Base-by-base conservation (phyloP, 257 asterid genomes). In the Fraxinus cuspidata region DNA sequence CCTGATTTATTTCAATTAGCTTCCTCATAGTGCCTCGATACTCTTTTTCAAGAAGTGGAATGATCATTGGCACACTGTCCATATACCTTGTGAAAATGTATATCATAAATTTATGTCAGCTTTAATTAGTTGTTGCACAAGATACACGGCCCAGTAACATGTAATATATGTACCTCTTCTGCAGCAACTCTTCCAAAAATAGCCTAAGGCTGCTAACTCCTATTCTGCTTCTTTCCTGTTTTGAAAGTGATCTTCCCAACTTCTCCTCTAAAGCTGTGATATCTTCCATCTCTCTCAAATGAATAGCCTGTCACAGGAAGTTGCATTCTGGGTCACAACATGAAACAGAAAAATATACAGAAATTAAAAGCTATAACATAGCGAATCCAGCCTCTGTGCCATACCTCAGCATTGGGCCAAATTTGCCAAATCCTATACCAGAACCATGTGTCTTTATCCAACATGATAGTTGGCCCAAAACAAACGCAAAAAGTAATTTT, bases 11-110 rank as follows among this genome's bases (percentile, higher is more conserved):
- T 83, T 94, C 99, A 78, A 82, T 88, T 53, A 94, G 92, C 88
- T 94, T 94, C 86, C 92, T 90, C 66, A 91, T 89, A 72, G 92
- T 80, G 81, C 89, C 84, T 75, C 99, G 94, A 44, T 86, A 44
- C 86, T 94, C 97, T 86, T 91, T 91, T 81, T 94, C 99, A 67
- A 94, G 97, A 83, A 94, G 99, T 38, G 97, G 99, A 82, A 94
- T 90, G 83, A 94, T 89, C 83, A 89, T 79, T 70, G 99, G 99
- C 56, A 94, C 96, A 64, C 94, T 91, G 77, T 94, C 94, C 97
- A 92, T 88, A 77, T 94, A 94, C 97, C 99, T 94, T 70, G 68
- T 3, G 37, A 81, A 75, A 60, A 76, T 79, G 23, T 71, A 72
- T 58, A 78, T 83, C 74, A 77, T 73, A 81, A 81, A 74, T 42